Conservation (phyloP, 2,329 filamentous ascomycete genomes). For the Fusarium piperis region DNA sequence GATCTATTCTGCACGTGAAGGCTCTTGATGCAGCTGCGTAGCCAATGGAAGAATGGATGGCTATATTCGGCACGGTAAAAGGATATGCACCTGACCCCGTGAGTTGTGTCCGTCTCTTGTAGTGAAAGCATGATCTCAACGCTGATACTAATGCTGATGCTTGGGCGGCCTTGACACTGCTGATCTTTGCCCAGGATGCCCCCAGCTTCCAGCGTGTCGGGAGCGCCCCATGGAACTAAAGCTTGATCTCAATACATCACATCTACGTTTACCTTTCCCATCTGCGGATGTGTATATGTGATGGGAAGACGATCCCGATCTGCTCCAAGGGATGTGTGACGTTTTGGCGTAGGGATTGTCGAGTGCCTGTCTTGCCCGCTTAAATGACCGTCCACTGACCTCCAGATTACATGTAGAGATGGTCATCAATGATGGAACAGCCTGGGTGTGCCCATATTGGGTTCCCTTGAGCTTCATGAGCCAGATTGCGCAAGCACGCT, state of each 20-base stretch:
- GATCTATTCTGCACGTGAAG: conserved; percentile 2
- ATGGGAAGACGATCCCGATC: conserved; percentile 1
- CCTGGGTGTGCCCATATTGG: not conserved
- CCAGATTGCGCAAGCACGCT: not conserved
- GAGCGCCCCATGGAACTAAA: not conserved
- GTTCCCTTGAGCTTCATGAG: not conserved
- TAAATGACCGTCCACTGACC: not conserved
- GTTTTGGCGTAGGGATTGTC: not conserved
- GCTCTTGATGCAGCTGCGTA: not conserved
- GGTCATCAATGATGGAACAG: conserved; percentile 1
- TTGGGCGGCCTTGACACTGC: not conserved
- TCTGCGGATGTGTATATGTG: not conserved
- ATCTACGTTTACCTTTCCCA: not conserved
- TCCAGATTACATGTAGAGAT: not conserved
- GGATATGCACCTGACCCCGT: not conserved
- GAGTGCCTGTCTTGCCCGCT: not conserved
- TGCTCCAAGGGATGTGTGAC: not conserved
- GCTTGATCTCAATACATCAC: not conserved
- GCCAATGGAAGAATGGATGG: not conserved
- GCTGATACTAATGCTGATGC: not conserved
- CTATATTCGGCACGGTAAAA: not conserved
- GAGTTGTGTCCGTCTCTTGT: not conserved
- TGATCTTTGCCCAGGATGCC: conserved; percentile 12
- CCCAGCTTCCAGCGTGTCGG: conserved; percentile 17
- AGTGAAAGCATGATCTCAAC: not conserved